phyloP scores from a whole-genome alignment of 2,329 filamentous ascomycete species.

The Exophiala spinifera region DNA sequence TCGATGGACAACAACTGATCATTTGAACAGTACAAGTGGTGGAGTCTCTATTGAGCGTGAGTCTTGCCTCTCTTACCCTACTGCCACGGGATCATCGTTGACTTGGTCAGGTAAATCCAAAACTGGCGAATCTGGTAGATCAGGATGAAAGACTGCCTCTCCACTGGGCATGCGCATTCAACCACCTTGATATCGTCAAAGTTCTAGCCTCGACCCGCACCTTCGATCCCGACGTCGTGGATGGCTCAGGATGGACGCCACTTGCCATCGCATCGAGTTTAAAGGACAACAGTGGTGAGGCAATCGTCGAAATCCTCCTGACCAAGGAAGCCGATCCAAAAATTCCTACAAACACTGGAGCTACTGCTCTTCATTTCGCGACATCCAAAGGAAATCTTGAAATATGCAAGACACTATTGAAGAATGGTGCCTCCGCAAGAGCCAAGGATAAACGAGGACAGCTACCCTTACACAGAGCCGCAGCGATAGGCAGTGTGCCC shows the following conservation, averaged over 20 bases:
- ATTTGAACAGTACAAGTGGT: slow-evolving; percentile 13
- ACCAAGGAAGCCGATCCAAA: slow-evolving; percentile 48
- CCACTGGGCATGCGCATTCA: slow-evolving; percentile 90
- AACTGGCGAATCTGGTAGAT: slow-evolving; percentile 69
- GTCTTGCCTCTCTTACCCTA: neutral
- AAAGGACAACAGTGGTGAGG: slow-evolving; percentile 45
- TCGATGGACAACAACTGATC: neutral
- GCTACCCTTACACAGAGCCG: slow-evolving; percentile 84
- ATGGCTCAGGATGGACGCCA: slow-evolving; percentile 50
- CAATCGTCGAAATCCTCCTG: slow-evolving; percentile 45
- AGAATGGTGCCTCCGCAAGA: slow-evolving; percentile 71
- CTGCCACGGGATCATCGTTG: neutral
- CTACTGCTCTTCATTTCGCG: slow-evolving; percentile 89
- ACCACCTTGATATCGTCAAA: slow-evolving; percentile 70
- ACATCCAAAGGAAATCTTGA: slow-evolving; percentile 87
- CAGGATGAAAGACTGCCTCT: slow-evolving; percentile 85
- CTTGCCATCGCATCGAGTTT: slow-evolving; percentile 51
- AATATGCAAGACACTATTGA: slow-evolving; percentile 72
- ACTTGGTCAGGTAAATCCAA: slow-evolving; percentile 58
- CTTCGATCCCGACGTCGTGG: slow-evolving; percentile 32
- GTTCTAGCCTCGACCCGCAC: slow-evolving; percentile 48
- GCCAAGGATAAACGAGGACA: slow-evolving; percentile 85
- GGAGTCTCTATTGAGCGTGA: slow-evolving; percentile 2
- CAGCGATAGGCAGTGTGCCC: slow-evolving; percentile 83
- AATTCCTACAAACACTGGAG: slow-evolving; percentile 41